A percentile compares a stretch with the other conserved stretches of the same genome.
phyloP scores from a whole-genome alignment of 345 rosid genomes.

The Sisymbrium altissimum region DNA sequence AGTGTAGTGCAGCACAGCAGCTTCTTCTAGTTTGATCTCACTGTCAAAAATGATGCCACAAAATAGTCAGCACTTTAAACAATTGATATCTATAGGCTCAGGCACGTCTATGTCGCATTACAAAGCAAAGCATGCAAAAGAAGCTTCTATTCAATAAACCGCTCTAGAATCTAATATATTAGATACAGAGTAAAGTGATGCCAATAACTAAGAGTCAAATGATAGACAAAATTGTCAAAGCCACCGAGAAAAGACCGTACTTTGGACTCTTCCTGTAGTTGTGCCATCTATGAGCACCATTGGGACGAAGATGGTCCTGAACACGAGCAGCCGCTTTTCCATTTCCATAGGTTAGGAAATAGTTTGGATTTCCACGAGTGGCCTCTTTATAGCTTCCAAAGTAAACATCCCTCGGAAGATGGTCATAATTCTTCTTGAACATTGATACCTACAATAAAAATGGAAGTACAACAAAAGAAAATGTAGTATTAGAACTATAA shows the following conservation, averaged over 20 bases:
- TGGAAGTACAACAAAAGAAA: not conserved
- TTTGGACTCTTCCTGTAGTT: slow-evolving; percentile 75
- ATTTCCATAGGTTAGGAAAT: slow-evolving; percentile 90
- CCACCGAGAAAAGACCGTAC: slow-evolving; percentile 37
- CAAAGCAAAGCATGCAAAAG: not conserved
- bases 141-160: not conserved
- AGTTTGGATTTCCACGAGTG: slow-evolving; percentile 88
- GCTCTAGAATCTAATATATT: not conserved
- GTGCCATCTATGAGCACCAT: slow-evolving; percentile 99
- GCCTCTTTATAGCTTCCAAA: slow-evolving; percentile 84
- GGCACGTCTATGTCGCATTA: not conserved
- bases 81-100: not conserved
- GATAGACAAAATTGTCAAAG: slow-evolving; percentile 10
- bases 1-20: slow-evolving; percentile 88
- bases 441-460: slow-evolving; percentile 62
- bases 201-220: not conserved
- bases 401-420: slow-evolving; percentile 81
- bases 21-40: slow-evolving; percentile 81
- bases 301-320: slow-evolving; percentile 89
- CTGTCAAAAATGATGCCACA: slow-evolving; percentile 35
- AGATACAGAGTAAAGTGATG: not conserved
- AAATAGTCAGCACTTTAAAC: not conserved
- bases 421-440: slow-evolving; percentile 95
- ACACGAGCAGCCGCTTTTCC: slow-evolving; percentile 96
- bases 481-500: not conserved